These are phyloP conservation scores for Hypoxylon sp. DNA, from an alignment of 2,329 filamentous ascomycete species.

Conservation along the genomic window DNA sequence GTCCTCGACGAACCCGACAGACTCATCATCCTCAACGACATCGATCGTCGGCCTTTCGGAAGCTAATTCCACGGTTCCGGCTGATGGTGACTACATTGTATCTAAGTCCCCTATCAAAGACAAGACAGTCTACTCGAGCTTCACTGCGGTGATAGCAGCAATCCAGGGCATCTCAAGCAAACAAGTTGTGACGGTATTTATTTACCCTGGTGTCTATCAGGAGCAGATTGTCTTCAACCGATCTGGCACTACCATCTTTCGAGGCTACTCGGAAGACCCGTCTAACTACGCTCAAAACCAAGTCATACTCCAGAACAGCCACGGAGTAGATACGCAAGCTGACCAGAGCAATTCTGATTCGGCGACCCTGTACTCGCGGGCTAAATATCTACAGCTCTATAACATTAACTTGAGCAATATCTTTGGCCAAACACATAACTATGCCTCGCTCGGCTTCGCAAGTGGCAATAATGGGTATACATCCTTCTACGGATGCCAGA, in stretches of 20 bases:
- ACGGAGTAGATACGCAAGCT: constrained; percentile 34
- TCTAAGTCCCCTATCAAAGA: constrained; percentile 32
- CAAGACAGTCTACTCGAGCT: constrained; percentile 34
- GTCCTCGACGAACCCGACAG: background rate
- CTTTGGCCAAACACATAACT: constrained; percentile 30
- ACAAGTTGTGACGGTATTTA: constrained; percentile 24
- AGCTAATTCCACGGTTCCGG: constrained; percentile 21
- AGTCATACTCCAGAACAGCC: constrained; percentile 29
- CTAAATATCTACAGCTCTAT: constrained; percentile 24
- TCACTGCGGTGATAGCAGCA: constrained; percentile 19
- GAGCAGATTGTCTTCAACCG: constrained; percentile 37
- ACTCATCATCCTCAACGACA: background rate
- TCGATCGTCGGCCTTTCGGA: background rate
- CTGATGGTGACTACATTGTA: constrained; percentile 33
- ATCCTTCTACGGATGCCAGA: constrained; percentile 33
- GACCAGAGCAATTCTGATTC: constrained; percentile 37
- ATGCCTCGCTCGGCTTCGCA: constrained; percentile 33
- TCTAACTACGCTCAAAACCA: constrained; percentile 24
- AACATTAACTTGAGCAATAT: constrained; percentile 38
- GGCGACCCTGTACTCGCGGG: constrained; percentile 33
- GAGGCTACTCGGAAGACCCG: constrained; percentile 31
- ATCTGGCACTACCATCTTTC: constrained; percentile 37
- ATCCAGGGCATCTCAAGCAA: constrained; percentile 22
- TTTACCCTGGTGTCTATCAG: constrained; percentile 35
- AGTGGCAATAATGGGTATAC: constrained; percentile 27